These are phyloP conservation scores for Rhizophagus sp. DNA, from an alignment of 192 early-diverging fungal species.

Conservation along the genomic window DNA sequence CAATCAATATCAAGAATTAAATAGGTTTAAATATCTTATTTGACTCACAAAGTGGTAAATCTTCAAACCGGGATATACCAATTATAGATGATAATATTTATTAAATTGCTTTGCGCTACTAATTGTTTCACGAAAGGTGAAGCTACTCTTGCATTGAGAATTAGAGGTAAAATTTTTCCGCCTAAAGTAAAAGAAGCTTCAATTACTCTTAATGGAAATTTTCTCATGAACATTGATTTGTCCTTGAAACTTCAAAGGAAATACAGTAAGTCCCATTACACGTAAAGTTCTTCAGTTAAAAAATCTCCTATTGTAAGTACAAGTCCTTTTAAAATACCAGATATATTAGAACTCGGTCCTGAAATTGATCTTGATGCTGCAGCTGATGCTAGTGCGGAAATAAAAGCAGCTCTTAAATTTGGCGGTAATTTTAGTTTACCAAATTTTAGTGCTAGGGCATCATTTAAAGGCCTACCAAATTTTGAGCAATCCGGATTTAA, in stretches of 20 bases:
- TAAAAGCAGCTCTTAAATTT: neutral
- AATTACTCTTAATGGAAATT: conserved; percentile 11
- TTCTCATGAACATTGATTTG: neutral
- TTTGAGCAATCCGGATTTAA: neutral
- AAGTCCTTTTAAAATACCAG: neutral
- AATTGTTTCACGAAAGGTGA: conserved; percentile 16
- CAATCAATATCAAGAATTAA: neutral
- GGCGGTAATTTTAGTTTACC: neutral
- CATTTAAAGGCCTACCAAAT: too few species aligned
- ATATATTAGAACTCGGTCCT: conserved; percentile 7
- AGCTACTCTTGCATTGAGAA: neutral
- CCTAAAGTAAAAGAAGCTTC: neutral
- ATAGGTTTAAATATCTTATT: conserved; percentile 13
- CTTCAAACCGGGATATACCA: conserved; percentile 10
- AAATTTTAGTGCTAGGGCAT: neutral
- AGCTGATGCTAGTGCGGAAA: neutral
- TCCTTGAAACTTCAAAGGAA: neutral
- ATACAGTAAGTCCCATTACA: too few species aligned
- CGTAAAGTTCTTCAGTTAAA: too few species aligned
- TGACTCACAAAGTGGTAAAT: neutral
- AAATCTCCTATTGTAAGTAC: too few species aligned
- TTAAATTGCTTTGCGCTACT: neutral
- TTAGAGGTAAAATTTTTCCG: neutral
- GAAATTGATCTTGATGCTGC: neutral
- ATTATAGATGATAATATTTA: neutral